Base-by-base conservation (phyloP, 176 grass and related monocot genomes). In the Aegilops longissima region DNA sequence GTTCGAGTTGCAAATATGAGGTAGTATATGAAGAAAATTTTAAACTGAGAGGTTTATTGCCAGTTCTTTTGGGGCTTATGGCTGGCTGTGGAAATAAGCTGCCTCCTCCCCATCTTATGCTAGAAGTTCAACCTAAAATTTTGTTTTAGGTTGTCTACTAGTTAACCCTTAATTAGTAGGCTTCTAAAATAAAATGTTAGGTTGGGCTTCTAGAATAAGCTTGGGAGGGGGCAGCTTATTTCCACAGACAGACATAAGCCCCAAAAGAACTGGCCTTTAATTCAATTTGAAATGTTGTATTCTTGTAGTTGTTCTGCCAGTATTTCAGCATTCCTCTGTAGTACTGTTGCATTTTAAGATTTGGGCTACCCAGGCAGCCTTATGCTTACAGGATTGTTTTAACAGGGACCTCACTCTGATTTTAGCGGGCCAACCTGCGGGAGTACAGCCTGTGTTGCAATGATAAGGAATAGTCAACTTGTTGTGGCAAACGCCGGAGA, bases 401-500 rank as follows among this genome's bases (percentile, higher is more conserved):
- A 77, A 63, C 84, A 98, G 93, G 96, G 96, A 74, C 96, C 96
- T n/a, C 96, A 98, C 80, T 93, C 93, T 77, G 93, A 96, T 89
- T 98, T 91, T 67, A 83, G 34, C 56, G 96, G 96, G 31, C 96
- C 96, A 85, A 91, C 80, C 67, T 95, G 89, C 61, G 96, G 96
- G 79, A 61, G 93, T 84, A 98, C 96, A 72, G 88, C 96, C 67
- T 98, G 96, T 87, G 96, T 98, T 83, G 96, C 96, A 82, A 78
- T 98, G 62, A 13, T 98, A 86, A 96, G 90, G 88, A 88, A 98
- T 84, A 94, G 66, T 40, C 88, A 93, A 90, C 84, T 98, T 33
- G 61, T 94, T 83, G 93, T 98, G 14, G 92, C 90, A 88, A 98
- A 98, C 86, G 93, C 96, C 78, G 96, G 96, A 54, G 96, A 98